Conservation (phyloP, 2,329 filamentous ascomycete genomes). For the Hyphodiscus sp. region DNA sequence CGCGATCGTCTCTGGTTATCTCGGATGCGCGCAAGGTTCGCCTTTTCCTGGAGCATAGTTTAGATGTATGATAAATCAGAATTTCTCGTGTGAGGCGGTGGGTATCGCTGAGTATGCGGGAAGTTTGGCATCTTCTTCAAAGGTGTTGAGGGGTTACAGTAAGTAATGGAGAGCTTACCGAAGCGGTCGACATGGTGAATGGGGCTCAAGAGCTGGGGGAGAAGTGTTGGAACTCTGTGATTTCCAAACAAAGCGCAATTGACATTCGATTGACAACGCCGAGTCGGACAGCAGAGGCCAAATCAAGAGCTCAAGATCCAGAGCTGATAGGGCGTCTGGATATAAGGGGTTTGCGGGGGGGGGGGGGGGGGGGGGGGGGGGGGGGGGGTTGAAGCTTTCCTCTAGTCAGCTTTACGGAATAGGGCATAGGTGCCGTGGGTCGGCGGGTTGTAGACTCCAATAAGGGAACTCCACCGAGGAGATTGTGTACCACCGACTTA, state of each 20-base stretch:
- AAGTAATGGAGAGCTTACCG: not conserved
- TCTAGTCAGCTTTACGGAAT: too few relatives aligned
- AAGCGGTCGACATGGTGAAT: not conserved
- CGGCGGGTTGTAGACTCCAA: too few relatives aligned
- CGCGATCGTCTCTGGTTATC: constrained; percentile 75
- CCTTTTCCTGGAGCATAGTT: constrained; percentile 23
- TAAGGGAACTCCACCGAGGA: too few relatives aligned
- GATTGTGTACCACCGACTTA: too few relatives aligned
- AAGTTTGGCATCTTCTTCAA: not conserved
- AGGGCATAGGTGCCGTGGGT: too few relatives aligned
- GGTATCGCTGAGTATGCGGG: not conserved
- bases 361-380: too few relatives aligned
- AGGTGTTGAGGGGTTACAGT: not conserved
- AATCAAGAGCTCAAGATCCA: not conserved
- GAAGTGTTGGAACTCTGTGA: not conserved
- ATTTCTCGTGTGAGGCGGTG: not conserved
- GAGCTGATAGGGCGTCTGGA: not conserved
- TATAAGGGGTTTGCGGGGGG: not conserved
- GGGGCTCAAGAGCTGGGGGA: not conserved
- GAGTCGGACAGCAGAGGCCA: too few relatives aligned
- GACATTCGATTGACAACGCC: not conserved
- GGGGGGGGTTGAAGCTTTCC: too few relatives aligned
- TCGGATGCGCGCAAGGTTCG: constrained; percentile 52
- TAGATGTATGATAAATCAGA: not conserved
- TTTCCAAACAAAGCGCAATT: not conserved